phyloP scores from a whole-genome alignment of 1,284 basidiomycete species.

The Coniophora puteana region DNA sequence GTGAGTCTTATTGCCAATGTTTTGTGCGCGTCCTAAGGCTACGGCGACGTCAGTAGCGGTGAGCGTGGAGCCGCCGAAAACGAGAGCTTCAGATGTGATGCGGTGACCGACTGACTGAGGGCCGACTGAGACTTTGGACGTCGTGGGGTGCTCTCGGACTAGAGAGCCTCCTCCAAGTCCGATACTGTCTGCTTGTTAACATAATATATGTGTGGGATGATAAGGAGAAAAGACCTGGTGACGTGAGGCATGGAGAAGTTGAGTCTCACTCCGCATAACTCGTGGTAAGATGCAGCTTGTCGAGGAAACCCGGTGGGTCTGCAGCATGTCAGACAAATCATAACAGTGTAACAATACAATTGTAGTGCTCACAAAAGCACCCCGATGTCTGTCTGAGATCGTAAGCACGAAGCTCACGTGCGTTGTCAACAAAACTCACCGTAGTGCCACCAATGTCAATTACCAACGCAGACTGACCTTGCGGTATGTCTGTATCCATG shows the following conservation, averaged over 20 bases:
- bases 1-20: conserved; percentile 36
- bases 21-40: conserved; percentile 33
- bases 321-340: conserved; percentile 12
- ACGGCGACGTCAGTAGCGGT: conserved; percentile 57
- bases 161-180: conserved; percentile 55
- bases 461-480: conserved; percentile 46
- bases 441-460: conserved; percentile 57
- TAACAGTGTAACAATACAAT: background rate
- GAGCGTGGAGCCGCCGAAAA: conserved; percentile 49
- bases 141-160: conserved; percentile 31
- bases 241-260: conserved; percentile 38
- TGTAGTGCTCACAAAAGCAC: conserved; percentile 23
- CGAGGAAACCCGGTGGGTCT: conserved; percentile 41
- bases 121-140: conserved; percentile 41
- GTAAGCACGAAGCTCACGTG: conserved; percentile 10
- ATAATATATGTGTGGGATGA: conserved; percentile 5
- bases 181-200: conserved; percentile 35
- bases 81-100: conserved; percentile 41
- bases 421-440: conserved; percentile 26
- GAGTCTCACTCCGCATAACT: conserved; percentile 29
- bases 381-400: conserved; percentile 30
- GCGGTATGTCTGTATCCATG: conserved; percentile 30
- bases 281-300: conserved; percentile 46
- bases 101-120: conserved; percentile 59
- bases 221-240: conserved; percentile 26